Evolutionary conservation across 306 rosid species (phyloP).

Genomic region (Canavalia ensiformis): DNA sequence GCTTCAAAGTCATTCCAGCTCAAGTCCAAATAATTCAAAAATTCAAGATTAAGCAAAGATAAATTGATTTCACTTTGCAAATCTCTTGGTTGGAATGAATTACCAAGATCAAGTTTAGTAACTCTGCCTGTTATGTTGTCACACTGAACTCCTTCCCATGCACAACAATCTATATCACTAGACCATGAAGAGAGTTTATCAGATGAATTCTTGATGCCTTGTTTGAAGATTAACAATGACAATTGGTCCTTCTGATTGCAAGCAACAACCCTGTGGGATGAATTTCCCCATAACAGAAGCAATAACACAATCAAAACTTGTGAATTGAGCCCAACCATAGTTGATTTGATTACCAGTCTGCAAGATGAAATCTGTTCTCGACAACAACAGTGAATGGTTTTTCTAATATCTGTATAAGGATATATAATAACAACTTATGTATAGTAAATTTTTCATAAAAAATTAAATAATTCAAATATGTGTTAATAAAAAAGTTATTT

Average conservation of each 20-base stretch:
- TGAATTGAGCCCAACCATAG: too few relatives aligned
- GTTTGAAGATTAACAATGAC: neutral
- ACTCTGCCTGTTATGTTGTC: neutral
- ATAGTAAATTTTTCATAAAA: too few relatives aligned
- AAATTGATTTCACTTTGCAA: constrained; percentile 1
- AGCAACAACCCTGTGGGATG: neutral
- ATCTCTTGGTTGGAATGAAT: too few relatives aligned
- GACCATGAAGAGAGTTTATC: neutral
- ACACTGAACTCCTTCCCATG: neutral
- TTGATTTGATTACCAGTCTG: too few relatives aligned
- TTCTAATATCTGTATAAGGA: too few relatives aligned
- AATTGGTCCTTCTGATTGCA: neutral
- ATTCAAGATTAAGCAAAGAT: neutral
- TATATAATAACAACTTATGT: too few relatives aligned
- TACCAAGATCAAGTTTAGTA: neutral
- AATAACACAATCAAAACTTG: too few relatives aligned
- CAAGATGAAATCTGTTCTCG: too few relatives aligned
- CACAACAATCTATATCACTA: neutral
- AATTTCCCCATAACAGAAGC: too few relatives aligned
- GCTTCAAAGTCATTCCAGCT: neutral
- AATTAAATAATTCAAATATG: too few relatives aligned
- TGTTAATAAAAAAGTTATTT: too few relatives aligned
- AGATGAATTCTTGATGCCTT: neutral
- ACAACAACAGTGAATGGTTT: too few relatives aligned
- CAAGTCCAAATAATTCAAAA: neutral